These are phyloP conservation scores for Backusella australiensis DNA, from an alignment of 192 early-diverging fungal genomes.

Conservation along the genomic window DNA sequence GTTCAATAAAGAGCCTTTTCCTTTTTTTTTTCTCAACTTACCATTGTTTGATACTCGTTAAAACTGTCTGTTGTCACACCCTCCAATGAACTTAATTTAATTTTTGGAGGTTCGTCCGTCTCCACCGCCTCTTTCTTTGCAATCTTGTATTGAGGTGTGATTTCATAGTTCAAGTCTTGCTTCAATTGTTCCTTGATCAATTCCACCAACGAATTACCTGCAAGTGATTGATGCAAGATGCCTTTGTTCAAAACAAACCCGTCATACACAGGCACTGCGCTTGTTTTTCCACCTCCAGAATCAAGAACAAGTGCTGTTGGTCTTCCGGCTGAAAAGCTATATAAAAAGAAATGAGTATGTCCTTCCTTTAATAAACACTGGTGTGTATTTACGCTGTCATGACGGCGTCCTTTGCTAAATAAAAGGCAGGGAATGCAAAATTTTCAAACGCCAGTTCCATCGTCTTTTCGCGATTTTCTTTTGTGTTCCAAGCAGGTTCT, in stretches of 20 bases:
- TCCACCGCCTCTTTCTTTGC: constrained; percentile 73
- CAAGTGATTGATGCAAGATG: constrained; percentile 68
- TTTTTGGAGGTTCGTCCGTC: constrained; percentile 60
- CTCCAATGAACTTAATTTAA: constrained; percentile 50
- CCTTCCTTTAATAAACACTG: neutral
- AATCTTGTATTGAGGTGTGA: constrained; percentile 86
- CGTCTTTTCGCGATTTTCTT: constrained; percentile 80
- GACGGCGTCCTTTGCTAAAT: constrained; percentile 87
- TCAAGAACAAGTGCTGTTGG: constrained; percentile 90
- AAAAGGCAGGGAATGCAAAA: constrained; percentile 91
- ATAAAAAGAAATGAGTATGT: neutral
- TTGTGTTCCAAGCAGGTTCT: constrained; percentile 91
- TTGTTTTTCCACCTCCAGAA: constrained; percentile 85
- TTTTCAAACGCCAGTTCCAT: constrained; percentile 95
- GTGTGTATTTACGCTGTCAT: constrained; percentile 71
- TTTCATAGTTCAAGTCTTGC: constrained; percentile 54
- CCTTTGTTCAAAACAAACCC: constrained; percentile 94
- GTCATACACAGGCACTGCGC: constrained; percentile 94
- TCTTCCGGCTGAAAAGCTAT: constrained; percentile 84
- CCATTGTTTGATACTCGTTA: constrained; percentile 71
- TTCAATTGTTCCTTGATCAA: constrained; percentile 68
- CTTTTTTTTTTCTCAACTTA: constrained; percentile 18
- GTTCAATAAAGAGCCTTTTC: neutral
- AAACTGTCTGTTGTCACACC: constrained; percentile 59
- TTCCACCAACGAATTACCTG: constrained; percentile 79